Evolutionary conservation across 371 early-diverging fungal genomes (phyloP), one percentile per base, ranked within the genome.

Genomic region (Mortierella sp.): DNA sequence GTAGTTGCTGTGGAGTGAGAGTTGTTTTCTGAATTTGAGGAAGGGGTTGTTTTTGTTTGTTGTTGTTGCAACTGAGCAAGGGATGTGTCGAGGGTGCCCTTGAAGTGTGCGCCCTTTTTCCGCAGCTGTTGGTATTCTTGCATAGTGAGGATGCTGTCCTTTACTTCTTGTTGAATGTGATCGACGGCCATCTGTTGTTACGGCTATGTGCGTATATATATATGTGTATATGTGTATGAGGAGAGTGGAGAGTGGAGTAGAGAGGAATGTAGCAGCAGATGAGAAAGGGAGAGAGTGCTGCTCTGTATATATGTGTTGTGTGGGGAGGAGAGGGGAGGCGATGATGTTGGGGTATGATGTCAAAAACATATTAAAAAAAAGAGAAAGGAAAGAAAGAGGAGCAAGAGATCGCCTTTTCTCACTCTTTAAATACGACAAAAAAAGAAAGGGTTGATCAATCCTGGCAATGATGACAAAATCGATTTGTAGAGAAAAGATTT

Each of bases 51-150:
- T 60, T 63, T n/a, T 7, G 42, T 21, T 21, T 60, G 42, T 72
- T 19, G 44, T n/a, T 21, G 79, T n/a, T 8, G n/a, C 38, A 26
- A 38, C 7, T 55, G 52, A 10, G 75, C 55, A 19, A 75, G 42
- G 34, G 76, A 72, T 31, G 70, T 83, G 73, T 79, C 76, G 70
- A 79, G 75, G 48, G 83, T 21, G 54, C 74, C 79, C 34, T 70
- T 79, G 79, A 79, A 44, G 3, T 28, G 28, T 42, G 80, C 71
- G 44, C 75, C 72, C 63, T 75, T 80, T 75, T 48, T 74, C 75
- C 57, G 73, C 13, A 54, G 54, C 38, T 48, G 73, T 6, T 60
- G 44, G 65, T 31, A 48, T n/a, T 78, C 45, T n/a, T 78, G 71
- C 58, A 72, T 55, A 34, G 78, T 72, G 31, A 58, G 78, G 45